Evolutionary conservation across 768 basidiomycete genomes (phyloP), one percentile per base, ranked within the genome.

Genomic region (Tricholoma matsutake): DNA sequence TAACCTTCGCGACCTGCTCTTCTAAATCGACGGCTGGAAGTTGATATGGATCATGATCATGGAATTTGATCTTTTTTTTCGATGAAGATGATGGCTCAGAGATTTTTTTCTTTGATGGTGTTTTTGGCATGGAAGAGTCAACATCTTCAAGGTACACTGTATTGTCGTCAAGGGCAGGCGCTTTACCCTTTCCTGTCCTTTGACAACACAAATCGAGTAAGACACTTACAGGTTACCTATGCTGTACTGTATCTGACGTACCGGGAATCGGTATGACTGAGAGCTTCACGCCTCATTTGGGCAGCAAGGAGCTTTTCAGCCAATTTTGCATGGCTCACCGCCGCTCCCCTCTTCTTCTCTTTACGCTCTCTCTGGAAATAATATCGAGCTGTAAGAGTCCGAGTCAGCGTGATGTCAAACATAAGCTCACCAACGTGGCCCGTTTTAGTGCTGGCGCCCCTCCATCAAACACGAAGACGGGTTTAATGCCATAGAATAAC

Each of bases 391-490:
- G 49, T 39, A 22, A 10, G 35, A 58, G 10, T 29, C 25, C 8
- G 35, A 58, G 10, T 29, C 25, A 52, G 7, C 37, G 14, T 61
- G n/a, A 43, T 7, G 20, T 10, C 45, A 16, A 31, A 22, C 8
- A 49, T 56, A 5, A 58, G 56, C 90, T 59, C 66, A 94, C 96
- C 65, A 99, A 88, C 3, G 97, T 98, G 54, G 82, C 80, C 68
- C 88, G 84, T 78, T 99, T 99, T 68, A 99, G 73, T 10, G 78
- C 84, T 3, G 97, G 97, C 3, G 96, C 97, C 34, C 94, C 96
- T 20, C 97, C 97, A 73, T 99, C 97, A 69, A 99, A 99, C 11
- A 99, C 96, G 69, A 99, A 99, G 35, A 99, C 96, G 0, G 97
- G 97, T 72, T 92, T 96, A 71, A 98, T 96, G 11, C 97, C 97